These are phyloP conservation scores for Russula ochroleuca DNA, from an alignment of 768 basidiomycete species.

Conservation along the genomic window DNA sequence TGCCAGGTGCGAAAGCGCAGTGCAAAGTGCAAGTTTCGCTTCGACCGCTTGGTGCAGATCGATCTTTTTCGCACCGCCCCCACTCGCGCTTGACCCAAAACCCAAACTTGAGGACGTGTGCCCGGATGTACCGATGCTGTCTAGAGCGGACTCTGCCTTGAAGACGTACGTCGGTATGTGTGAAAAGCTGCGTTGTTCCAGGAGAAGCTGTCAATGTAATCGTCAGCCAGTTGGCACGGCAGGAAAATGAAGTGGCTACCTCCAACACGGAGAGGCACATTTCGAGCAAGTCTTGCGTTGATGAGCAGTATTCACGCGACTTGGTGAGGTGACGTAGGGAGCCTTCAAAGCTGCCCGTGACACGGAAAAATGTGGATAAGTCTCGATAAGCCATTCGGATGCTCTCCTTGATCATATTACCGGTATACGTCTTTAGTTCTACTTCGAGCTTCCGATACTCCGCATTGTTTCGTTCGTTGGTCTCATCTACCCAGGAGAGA, in stretches of 20 bases:
- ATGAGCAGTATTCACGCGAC: conserved; percentile 88
- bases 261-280: conserved; percentile 83
- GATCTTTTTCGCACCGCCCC: conserved; percentile 40
- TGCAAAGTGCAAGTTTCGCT: conserved; percentile 77
- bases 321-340: conserved; percentile 86
- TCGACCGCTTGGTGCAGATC: conserved; percentile 56
- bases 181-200: conserved; percentile 82
- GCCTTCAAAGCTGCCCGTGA: conserved; percentile 62
- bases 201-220: conserved; percentile 52
- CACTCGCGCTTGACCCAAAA: conserved; percentile 30
- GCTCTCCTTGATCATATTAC: conserved; percentile 99
- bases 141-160: conserved; percentile 92
- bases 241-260: conserved; percentile 38
- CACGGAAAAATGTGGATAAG: conserved; percentile 72
- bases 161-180: conserved; percentile 90
- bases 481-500: conserved; percentile 63
- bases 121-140: conserved; percentile 44
- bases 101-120: conserved; percentile 24
- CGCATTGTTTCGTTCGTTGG: conserved; percentile 56
- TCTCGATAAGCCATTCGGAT: conserved; percentile 93
- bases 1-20: conserved; percentile 70
- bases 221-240: conserved; percentile 11
- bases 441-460: conserved; percentile 85
- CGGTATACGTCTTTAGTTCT: conserved; percentile 90
- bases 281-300: conserved; percentile 87